Evolutionary conservation across 495 filamentous ascomycete genomes (phyloP).

Genomic region (Lasiosphaeria ovina): DNA sequence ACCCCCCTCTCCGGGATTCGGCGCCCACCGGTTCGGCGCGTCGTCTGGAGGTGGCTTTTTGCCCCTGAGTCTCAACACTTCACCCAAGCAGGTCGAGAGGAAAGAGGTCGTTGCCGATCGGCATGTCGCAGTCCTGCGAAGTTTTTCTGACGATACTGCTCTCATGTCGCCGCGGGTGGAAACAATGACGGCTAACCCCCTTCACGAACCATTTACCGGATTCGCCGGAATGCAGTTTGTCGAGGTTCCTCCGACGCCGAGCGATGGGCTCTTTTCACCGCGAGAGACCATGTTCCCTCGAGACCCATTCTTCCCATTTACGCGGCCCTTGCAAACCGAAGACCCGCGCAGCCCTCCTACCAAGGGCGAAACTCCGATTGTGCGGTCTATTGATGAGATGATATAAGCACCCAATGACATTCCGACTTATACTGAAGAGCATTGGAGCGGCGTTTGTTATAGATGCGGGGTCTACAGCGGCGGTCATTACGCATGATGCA

Average conservation of each 20-base stretch:
- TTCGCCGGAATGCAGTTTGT: slow-evolving; percentile 45
- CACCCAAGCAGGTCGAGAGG: slow-evolving; percentile 14
- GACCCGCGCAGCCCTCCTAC: slow-evolving; percentile 66
- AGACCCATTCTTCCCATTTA: slow-evolving; percentile 48
- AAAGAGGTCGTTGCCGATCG: slow-evolving; percentile 25
- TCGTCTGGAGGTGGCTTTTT: slow-evolving; percentile 27
- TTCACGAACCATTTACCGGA: slow-evolving; percentile 40
- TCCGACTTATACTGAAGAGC: slow-evolving; percentile 1
- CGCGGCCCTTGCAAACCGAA: slow-evolving; percentile 40
- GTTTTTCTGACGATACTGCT: slow-evolving; percentile 38
- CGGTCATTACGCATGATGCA: no score
- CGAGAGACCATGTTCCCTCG: slow-evolving; percentile 49
- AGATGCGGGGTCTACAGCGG: no score
- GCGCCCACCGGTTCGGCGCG: slow-evolving; percentile 32
- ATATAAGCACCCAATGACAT: slow-evolving; percentile 30
- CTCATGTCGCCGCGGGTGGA: slow-evolving; percentile 52
- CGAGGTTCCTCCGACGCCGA: slow-evolving; percentile 46
- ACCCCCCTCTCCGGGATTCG: slow-evolving; percentile 36
- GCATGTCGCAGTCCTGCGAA: slow-evolving; percentile 30
- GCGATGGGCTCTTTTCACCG: slow-evolving; percentile 49
- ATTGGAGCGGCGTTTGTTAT: neutral
- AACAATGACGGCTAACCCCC: slow-evolving; percentile 54
- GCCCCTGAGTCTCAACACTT: slow-evolving; percentile 23
- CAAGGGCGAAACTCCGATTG: slow-evolving; percentile 63
- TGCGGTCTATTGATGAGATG: slow-evolving; percentile 61